phyloP scores from a whole-genome alignment of 495 filamentous ascomycete species.

The Darksidea phi region DNA sequence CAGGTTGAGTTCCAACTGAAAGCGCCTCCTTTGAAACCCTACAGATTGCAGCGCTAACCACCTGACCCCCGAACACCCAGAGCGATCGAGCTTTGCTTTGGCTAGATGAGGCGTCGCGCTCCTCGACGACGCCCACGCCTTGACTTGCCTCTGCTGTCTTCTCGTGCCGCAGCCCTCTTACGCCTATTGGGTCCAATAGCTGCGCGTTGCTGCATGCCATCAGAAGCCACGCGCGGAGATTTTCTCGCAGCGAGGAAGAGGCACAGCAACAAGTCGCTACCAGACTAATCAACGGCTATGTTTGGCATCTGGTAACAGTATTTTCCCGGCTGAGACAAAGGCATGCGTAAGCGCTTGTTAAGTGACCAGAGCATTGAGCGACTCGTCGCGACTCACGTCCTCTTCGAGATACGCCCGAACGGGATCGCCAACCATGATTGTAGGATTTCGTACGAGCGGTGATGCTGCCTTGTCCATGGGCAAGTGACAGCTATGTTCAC shows the following conservation, averaged over 20 bases:
- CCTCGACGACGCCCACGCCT: slow-evolving; percentile 10
- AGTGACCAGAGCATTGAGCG: slow-evolving; percentile 23
- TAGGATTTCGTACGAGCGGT: slow-evolving; percentile 46
- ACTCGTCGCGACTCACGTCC: slow-evolving; percentile 12
- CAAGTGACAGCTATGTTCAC: slow-evolving; percentile 62
- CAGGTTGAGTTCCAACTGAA: slow-evolving; percentile 15
- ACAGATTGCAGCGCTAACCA: slow-evolving; percentile 33
- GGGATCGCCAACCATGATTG: slow-evolving; percentile 58
- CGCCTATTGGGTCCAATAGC: slow-evolving; percentile 13
- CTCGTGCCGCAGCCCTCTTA: slow-evolving; percentile 1
- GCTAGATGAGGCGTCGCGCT: slow-evolving; percentile 25
- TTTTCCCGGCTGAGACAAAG: slow-evolving; percentile 16
- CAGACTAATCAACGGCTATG: slow-evolving; percentile 14
- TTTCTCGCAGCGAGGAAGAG: slow-evolving; percentile 9
- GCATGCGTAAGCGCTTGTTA: slow-evolving; percentile 28
- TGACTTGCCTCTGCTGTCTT: slow-evolving; percentile 6
- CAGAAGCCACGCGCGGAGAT: slow-evolving; percentile 27
- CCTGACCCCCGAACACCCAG: slow-evolving; percentile 22
- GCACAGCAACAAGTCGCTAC: slow-evolving; percentile 13
- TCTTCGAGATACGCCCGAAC: slow-evolving; percentile 44
- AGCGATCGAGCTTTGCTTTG: slow-evolving; percentile 9
- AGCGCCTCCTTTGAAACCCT: slow-evolving; percentile 28
- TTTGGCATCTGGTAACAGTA: slow-evolving; percentile 18
- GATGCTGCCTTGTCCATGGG: slow-evolving; percentile 31
- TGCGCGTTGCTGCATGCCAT: slow-evolving; percentile 17